phyloP scores from a whole-genome alignment of 2,329 filamentous ascomycete species.

The Sporothrix pallida region DNA sequence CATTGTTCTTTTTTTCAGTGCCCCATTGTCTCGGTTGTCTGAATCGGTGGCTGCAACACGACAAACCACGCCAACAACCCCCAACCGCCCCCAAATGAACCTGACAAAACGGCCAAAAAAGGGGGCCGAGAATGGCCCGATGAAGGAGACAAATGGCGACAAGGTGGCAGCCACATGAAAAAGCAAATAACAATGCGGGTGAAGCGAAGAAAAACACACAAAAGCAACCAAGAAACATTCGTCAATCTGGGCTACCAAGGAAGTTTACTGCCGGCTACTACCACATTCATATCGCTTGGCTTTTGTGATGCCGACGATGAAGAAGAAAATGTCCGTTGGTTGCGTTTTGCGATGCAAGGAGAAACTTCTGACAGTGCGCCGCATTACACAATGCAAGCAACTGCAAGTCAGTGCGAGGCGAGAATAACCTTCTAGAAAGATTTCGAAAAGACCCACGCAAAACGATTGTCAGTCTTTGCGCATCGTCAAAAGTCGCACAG shows the following conservation, averaged over 20 bases:
- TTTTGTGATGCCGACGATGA: neutral
- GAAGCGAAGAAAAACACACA: neutral
- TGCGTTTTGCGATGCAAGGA: neutral
- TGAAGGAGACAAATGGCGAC: neutral
- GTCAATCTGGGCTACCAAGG: neutral
- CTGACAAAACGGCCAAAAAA: neutral
- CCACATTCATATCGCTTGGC: slow-evolving; percentile 4
- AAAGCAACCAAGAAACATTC: neutral
- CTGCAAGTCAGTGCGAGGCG: no score
- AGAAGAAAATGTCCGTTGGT: neutral
- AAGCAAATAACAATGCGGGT: neutral
- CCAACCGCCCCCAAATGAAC: neutral
- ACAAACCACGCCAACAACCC: neutral
- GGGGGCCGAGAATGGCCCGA: neutral
- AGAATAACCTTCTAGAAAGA: neutral
- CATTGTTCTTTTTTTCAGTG: neutral
- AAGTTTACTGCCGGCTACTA: slow-evolving; percentile 10
- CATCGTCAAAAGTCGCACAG: no score
- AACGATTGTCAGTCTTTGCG: no score
- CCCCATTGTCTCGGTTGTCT: neutral
- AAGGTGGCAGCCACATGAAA: neutral
- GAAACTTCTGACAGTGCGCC: neutral
- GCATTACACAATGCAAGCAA: neutral
- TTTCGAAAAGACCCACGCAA: neutral
- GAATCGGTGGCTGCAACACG: neutral